phyloP scores from a whole-genome alignment of 2,329 filamentous ascomycete species.

The Alternaria gaisen region DNA sequence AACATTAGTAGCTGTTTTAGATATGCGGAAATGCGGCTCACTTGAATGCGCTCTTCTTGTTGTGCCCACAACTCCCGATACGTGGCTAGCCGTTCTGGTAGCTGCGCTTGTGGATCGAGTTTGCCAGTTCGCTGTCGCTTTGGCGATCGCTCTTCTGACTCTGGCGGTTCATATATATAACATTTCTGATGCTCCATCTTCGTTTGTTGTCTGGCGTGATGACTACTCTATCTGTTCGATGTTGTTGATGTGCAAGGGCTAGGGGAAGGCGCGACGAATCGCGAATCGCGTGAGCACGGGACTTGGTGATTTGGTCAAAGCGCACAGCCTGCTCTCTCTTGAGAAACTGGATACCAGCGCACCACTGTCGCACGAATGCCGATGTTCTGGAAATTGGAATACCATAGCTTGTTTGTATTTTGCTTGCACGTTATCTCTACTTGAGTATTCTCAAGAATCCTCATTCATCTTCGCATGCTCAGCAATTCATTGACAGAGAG shows the following conservation, averaged over 20 bases:
- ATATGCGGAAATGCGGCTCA: slow-evolving; percentile 32
- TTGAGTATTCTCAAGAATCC: not conserved
- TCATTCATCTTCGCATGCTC: not conserved
- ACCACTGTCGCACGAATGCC: not conserved
- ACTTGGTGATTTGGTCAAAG: slow-evolving; percentile 28
- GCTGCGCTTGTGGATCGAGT: slow-evolving; percentile 31
- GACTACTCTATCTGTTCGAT: not conserved
- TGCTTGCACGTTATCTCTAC: not conserved
- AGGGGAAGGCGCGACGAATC: slow-evolving; percentile 24
- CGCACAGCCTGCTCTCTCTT: not conserved
- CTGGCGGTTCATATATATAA: slow-evolving; percentile 55
- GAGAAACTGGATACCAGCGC: not conserved
- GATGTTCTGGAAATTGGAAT: not conserved
- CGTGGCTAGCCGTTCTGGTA: slow-evolving; percentile 62
- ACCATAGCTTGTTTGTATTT: not conserved
- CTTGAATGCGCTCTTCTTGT: slow-evolving; percentile 71
- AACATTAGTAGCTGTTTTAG: slow-evolving; percentile 18
- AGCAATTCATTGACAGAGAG: not conserved
- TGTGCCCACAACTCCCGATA: slow-evolving; percentile 72
- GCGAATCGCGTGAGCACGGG: slow-evolving; percentile 43
- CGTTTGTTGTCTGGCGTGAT: not conserved
- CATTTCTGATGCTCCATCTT: slow-evolving; percentile 60
- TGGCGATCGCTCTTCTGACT: slow-evolving; percentile 46
- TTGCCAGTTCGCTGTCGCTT: slow-evolving; percentile 54
- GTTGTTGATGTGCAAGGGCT: slow-evolving; percentile 15